A percentile compares a stretch with the other conserved stretches of the same genome.
phyloP scores from a whole-genome alignment of 495 filamentous ascomycete species.

The Aspergillus nidulans region DNA sequence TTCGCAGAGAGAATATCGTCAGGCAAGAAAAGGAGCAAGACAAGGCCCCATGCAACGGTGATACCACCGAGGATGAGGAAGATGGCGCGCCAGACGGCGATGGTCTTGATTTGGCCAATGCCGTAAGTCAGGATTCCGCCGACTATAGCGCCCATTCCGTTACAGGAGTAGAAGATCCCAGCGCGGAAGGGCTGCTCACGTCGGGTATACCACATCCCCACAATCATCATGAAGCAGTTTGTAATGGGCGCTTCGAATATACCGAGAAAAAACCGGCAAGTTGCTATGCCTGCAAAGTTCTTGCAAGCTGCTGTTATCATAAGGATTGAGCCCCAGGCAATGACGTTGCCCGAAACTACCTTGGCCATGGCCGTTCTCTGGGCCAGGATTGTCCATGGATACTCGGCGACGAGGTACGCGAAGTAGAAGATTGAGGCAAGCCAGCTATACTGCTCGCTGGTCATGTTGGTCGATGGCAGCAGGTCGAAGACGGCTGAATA shows the following conservation, averaged over 20 bases:
- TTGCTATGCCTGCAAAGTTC: slow-evolving; percentile 34
- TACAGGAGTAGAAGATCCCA: slow-evolving; percentile 42
- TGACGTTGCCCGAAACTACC: slow-evolving; percentile 12
- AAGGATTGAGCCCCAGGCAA: slow-evolving; percentile 38
- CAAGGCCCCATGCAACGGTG: slow-evolving; percentile 35
- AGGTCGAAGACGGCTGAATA: slow-evolving; percentile 37
- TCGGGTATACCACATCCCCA: slow-evolving; percentile 31
- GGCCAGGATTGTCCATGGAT: slow-evolving; percentile 41
- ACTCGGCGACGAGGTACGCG: slow-evolving; percentile 30
- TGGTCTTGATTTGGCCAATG: slow-evolving; percentile 43
- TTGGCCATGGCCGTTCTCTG: slow-evolving; percentile 43
- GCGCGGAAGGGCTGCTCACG: slow-evolving; percentile 28
- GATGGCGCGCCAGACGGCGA: slow-evolving; percentile 38
- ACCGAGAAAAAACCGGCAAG: slow-evolving; percentile 40
- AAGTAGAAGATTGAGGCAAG: slow-evolving; percentile 56
- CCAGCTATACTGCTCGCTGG: slow-evolving; percentile 46
- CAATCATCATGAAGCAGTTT: slow-evolving; percentile 42
- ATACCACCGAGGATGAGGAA: slow-evolving; percentile 36
- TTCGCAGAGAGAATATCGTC: slow-evolving; percentile 35
- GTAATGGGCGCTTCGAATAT: slow-evolving; percentile 34
- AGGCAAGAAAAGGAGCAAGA: slow-evolving; percentile 35
- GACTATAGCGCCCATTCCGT: slow-evolving; percentile 43
- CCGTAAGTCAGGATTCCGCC: slow-evolving; percentile 47
- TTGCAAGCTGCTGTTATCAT: slow-evolving; percentile 33
- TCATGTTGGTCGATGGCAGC: slow-evolving; percentile 26